A percentile compares a stretch with the other conserved stretches of the same genome.
Evolutionary conservation across 73 alveolate species (phyloP).

Genomic region (Tetrahymena thermophila): DNA sequence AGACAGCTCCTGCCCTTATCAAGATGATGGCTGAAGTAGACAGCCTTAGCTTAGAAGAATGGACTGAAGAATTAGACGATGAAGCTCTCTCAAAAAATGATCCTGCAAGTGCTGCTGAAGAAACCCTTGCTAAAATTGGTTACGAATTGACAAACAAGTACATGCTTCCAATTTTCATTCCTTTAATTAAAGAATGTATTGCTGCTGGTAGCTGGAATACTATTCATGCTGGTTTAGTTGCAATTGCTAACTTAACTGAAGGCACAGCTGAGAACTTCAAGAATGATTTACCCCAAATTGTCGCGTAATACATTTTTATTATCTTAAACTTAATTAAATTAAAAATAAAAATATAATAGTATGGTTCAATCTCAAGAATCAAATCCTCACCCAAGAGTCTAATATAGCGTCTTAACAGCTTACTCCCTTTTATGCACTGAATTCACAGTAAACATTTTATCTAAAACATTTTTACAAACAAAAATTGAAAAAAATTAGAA

Average conservation of each 20-base stretch:
- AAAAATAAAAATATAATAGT: conserved; percentile 3
- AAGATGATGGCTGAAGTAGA: conserved; percentile 38
- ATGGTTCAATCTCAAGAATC: conserved; percentile 1
- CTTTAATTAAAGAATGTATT: conserved; percentile 22
- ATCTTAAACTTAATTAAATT: background rate
- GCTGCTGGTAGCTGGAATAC: conserved; percentile 3
- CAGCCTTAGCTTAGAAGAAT: conserved; percentile 14
- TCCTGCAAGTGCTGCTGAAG: conserved; percentile 39
- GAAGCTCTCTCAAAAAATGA: conserved; percentile 29
- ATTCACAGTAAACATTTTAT: background rate
- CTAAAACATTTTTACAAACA: no score
- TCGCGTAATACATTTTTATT: background rate
- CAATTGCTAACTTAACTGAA: conserved; percentile 30
- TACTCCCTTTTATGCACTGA: conserved; percentile 3
- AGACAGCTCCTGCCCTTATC: conserved; percentile 9
- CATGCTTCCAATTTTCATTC: conserved; percentile 29
- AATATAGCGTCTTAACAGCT: conserved; percentile 10
- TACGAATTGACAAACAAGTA: conserved; percentile 16
- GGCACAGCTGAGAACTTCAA: conserved; percentile 19
- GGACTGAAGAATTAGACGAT: conserved; percentile 37
- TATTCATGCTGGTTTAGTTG: conserved; percentile 42
- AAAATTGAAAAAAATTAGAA: no score
- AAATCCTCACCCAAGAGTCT: conserved; percentile 2
- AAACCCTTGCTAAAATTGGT: conserved; percentile 31
- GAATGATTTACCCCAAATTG: conserved; percentile 7